Conservation (phyloP, 495 filamentous ascomycete genomes). For the Apodospora peruviana region DNA sequence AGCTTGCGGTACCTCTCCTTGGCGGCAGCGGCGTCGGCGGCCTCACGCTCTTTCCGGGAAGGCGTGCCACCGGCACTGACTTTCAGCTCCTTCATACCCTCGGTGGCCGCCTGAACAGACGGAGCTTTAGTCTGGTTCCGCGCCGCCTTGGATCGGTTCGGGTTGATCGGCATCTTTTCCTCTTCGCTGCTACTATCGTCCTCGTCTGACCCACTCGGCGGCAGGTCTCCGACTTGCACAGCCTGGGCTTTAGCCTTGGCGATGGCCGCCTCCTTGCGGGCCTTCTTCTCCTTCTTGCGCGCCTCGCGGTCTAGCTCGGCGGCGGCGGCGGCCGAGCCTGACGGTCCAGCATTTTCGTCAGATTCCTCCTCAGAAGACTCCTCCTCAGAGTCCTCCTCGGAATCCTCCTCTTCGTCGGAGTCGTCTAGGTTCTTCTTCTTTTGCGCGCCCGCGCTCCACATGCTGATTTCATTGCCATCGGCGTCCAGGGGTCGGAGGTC, state of each 20-base stretch:
- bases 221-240: constrained; percentile 77
- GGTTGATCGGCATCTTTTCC: constrained; percentile 73
- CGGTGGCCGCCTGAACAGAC: constrained; percentile 42
- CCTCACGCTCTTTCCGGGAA: constrained; percentile 84
- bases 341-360: constrained; percentile 23
- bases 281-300: constrained; percentile 82
- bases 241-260: constrained; percentile 56
- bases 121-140: constrained; percentile 46
- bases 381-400: constrained; percentile 38
- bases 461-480: constrained; percentile 69
- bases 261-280: constrained; percentile 83
- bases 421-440: constrained; percentile 19
- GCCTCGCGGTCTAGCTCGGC: constrained; percentile 71
- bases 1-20: constrained; percentile 90
- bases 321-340: constrained; percentile 32
- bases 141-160: constrained; percentile 74
- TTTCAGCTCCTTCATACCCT: constrained; percentile 40
- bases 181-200: constrained; percentile 53
- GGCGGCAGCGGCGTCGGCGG: constrained; percentile 78
- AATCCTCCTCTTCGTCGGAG: constrained; percentile 29
- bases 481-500: constrained; percentile 81
- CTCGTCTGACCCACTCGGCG: constrained; percentile 60
- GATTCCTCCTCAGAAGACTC: constrained; percentile 42
- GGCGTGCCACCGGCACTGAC: constrained; percentile 32
- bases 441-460: constrained; percentile 56